phyloP scores from a whole-genome alignment of 352 stramenopile genomes.

The Phytophthora macrochlamydospora region DNA sequence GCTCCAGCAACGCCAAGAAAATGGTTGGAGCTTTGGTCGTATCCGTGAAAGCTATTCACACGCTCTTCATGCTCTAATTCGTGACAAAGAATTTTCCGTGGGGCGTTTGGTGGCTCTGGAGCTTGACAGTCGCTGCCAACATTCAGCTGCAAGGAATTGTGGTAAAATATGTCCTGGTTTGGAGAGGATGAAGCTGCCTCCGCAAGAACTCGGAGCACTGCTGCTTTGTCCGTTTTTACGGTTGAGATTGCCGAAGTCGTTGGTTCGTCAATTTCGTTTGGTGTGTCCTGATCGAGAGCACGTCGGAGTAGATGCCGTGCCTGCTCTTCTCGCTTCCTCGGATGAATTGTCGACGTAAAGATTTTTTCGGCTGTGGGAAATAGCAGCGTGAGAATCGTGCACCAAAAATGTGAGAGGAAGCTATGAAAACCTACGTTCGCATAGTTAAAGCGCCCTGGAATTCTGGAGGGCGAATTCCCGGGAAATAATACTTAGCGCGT shows the following conservation, averaged over 20 bases:
- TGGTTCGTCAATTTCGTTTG: slow-evolving; percentile 1
- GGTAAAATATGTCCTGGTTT: slow-evolving; percentile 19
- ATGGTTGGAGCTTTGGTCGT: slow-evolving; percentile 13
- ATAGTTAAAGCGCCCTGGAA: neutral
- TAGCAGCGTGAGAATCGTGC: neutral
- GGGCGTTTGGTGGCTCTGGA: slow-evolving; percentile 13
- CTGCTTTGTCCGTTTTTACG: neutral
- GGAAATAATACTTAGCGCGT: slow-evolving; percentile 46
- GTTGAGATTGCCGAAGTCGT: neutral
- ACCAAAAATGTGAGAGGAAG: neutral
- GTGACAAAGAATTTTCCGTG: slow-evolving; percentile 9
- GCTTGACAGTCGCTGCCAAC: slow-evolving; percentile 8
- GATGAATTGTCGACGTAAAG: slow-evolving; percentile 24
- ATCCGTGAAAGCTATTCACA: slow-evolving; percentile 29
- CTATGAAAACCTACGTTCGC: neutral
- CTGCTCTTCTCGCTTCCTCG: slow-evolving; percentile 42
- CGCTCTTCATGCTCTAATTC: slow-evolving; percentile 17
- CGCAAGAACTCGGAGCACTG: slow-evolving; percentile 14
- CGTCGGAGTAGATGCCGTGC: slow-evolving; percentile 40
- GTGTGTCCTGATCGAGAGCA: slow-evolving; percentile 25
- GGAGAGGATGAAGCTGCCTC: slow-evolving; percentile 2
- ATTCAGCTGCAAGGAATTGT: slow-evolving; percentile 17
- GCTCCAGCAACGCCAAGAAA: slow-evolving; percentile 35
- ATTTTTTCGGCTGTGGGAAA: slow-evolving; percentile 10
- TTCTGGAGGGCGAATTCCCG: neutral